These are phyloP conservation scores for Hypomyces rosellus DNA, from an alignment of 2,329 filamentous ascomycete genomes.

Conservation along the genomic window DNA sequence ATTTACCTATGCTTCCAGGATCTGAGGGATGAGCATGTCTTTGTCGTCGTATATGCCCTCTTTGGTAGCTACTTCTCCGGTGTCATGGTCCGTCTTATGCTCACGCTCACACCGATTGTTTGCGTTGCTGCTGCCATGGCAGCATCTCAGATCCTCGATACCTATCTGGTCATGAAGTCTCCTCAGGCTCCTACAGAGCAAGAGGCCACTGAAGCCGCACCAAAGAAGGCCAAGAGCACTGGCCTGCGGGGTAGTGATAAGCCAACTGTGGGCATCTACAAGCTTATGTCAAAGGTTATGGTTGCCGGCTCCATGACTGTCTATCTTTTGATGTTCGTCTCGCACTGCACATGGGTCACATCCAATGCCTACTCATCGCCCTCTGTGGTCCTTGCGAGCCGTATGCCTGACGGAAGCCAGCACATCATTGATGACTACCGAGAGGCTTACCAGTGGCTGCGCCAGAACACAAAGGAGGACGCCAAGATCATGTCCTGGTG, in stretches of 20 bases:
- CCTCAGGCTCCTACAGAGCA: conserved; percentile 48
- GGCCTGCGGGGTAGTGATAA: conserved; percentile 64
- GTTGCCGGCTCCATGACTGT: conserved; percentile 65
- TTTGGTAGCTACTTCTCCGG: conserved; percentile 97
- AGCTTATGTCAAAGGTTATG: conserved; percentile 68
- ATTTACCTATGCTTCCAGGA: conserved; percentile 97
- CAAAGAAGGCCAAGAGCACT: conserved; percentile 50
- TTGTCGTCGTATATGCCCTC: conserved; percentile 94
- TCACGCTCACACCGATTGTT: conserved; percentile 92
- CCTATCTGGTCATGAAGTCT: conserved; percentile 64
- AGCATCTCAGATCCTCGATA: conserved; percentile 80
- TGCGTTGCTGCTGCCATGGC: conserved; percentile 90
- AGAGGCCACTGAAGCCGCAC: conserved; percentile 41
- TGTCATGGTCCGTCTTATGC: conserved; percentile 99
- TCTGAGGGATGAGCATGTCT: conserved; percentile 92
- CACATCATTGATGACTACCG: conserved; percentile 99
- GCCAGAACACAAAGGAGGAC: conserved; percentile 90
- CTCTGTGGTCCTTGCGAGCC: conserved; percentile 90
- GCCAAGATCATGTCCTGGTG: conserved; percentile 99
- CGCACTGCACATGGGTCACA: conserved; percentile 98
- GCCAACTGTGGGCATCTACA: conserved; percentile 79
- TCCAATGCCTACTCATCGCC: conserved; percentile 98
- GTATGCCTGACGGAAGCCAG: conserved; percentile 87
- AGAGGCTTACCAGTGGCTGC: conserved; percentile 98
- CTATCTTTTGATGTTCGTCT: conserved; percentile 88